Evolutionary conservation across 257 asterid species (phyloP).

Genomic region (Plantago elongata): DNA sequence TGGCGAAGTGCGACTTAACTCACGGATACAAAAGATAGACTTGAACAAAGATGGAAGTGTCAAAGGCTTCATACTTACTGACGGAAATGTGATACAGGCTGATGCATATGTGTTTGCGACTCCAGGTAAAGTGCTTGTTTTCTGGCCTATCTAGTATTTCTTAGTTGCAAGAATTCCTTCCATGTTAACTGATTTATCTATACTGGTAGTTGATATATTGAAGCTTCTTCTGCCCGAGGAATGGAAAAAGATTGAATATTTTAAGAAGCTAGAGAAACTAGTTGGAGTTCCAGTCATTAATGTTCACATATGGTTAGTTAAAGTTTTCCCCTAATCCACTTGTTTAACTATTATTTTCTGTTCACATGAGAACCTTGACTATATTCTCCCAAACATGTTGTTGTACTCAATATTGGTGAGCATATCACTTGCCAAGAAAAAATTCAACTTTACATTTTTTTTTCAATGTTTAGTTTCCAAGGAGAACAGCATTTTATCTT

Average conservation of each 20-base stretch:
- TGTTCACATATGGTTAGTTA: constrained; percentile 80
- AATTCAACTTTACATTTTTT: too few relatives aligned
- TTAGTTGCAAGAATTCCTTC: not conserved
- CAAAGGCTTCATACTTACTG: constrained; percentile 46
- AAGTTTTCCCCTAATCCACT: not conserved
- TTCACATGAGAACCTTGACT: not conserved
- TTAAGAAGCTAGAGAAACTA: constrained; percentile 70
- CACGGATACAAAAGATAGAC: constrained; percentile 76
- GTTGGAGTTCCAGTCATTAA: constrained; percentile 97
- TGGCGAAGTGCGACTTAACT: constrained; percentile 70
- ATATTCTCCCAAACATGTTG: too few relatives aligned
- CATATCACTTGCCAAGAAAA: too few relatives aligned
- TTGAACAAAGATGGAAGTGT: constrained; percentile 72
- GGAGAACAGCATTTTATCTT: too few relatives aligned
- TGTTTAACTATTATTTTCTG: not conserved
- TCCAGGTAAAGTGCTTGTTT: constrained; percentile 56
- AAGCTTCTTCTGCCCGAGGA: constrained; percentile 89
- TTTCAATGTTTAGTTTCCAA: too few relatives aligned
- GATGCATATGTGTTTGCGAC: constrained; percentile 92
- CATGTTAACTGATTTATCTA: constrained; percentile 10
- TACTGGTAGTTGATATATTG: constrained; percentile 64
- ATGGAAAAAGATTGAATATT: constrained; percentile 79
- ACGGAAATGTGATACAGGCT: constrained; percentile 62
- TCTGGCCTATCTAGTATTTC: constrained; percentile 1
- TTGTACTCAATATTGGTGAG: too few relatives aligned